Evolutionary conservation across 306 rosid species (phyloP).

Genomic region (Elaeagnus macrophylla): DNA sequence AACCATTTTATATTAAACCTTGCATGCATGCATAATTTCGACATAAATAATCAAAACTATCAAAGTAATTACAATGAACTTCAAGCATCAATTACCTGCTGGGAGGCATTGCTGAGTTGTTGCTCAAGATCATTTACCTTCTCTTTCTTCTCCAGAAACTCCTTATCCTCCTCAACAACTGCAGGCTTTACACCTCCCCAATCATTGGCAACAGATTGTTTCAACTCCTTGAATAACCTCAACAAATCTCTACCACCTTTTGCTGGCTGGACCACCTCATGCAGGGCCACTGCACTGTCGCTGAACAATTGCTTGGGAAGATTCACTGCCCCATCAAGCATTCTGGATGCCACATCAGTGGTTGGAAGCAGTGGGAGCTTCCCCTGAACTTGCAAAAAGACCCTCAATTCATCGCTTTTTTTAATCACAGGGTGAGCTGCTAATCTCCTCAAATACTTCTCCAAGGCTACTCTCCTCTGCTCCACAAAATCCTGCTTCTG

Average conservation of each 20-base stretch:
- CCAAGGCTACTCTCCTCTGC: conserved; percentile 80
- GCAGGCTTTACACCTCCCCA: conserved; percentile 74
- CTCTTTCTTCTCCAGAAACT: conserved; percentile 68
- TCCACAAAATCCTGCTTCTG: conserved; percentile 90
- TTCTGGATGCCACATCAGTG: conserved; percentile 72
- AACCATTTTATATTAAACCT: neutral
- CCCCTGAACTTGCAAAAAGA: conserved; percentile 71
- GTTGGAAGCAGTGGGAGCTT: conserved; percentile 44
- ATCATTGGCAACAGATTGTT: conserved; percentile 70
- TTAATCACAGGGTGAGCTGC: conserved; percentile 70
- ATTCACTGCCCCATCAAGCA: conserved; percentile 90
- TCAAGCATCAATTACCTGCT: conserved; percentile 46
- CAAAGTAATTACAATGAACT: neutral
- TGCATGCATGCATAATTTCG: neutral
- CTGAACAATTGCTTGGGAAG: conserved; percentile 70
- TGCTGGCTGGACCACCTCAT: conserved; percentile 77
- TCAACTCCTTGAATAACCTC: conserved; percentile 83
- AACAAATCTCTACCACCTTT: conserved; percentile 85
- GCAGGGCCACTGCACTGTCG: conserved; percentile 47
- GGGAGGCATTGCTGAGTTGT: conserved; percentile 59
- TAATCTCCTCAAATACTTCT: conserved; percentile 67
- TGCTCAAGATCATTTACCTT: conserved; percentile 69
- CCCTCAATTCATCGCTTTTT: conserved; percentile 71
- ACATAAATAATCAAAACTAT: neutral
- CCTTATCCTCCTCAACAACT: conserved; percentile 84